Evolutionary conservation across 345 rosid genomes (phyloP).

Genomic region (Rhizophora mangle): DNA sequence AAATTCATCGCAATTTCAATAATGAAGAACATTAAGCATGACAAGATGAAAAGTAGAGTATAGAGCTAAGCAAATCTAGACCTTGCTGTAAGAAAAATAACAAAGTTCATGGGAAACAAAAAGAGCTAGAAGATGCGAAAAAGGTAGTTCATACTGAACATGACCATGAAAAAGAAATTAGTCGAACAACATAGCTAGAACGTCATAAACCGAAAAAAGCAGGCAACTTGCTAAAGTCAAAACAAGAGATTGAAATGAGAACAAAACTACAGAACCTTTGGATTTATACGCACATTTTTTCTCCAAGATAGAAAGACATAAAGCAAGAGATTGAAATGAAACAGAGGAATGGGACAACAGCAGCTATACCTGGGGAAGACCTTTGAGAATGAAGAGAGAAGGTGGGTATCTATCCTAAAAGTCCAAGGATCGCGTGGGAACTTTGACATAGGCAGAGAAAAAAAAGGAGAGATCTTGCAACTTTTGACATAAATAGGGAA

Average conservation of each 20-base stretch:
- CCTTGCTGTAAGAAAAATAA: not conserved
- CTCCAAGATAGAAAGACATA: too few relatives aligned
- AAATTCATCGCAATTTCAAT: not conserved
- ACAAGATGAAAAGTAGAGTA: not conserved
- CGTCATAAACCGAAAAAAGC: too few relatives aligned
- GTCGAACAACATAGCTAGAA: too few relatives aligned
- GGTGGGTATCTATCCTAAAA: not conserved
- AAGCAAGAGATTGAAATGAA: too few relatives aligned
- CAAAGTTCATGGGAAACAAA: not conserved
- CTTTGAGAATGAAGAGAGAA: not conserved
- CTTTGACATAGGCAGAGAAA: not conserved
- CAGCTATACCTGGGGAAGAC: too few relatives aligned
- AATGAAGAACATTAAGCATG: not conserved
- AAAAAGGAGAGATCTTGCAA: not conserved
- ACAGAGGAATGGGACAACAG: not conserved
- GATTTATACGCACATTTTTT: too few relatives aligned
- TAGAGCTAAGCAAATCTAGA: not conserved
- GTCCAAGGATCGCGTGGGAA: not conserved
- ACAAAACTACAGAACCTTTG: too few relatives aligned
- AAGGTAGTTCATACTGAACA: too few relatives aligned
- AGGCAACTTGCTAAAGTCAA: too few relatives aligned
- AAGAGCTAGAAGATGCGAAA: too few relatives aligned
- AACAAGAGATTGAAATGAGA: too few relatives aligned
- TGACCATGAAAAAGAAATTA: too few relatives aligned
- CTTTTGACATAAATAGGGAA: not conserved